phyloP scores from a whole-genome alignment of 2,329 filamentous ascomycete genomes.

The Fusarium clavum region DNA sequence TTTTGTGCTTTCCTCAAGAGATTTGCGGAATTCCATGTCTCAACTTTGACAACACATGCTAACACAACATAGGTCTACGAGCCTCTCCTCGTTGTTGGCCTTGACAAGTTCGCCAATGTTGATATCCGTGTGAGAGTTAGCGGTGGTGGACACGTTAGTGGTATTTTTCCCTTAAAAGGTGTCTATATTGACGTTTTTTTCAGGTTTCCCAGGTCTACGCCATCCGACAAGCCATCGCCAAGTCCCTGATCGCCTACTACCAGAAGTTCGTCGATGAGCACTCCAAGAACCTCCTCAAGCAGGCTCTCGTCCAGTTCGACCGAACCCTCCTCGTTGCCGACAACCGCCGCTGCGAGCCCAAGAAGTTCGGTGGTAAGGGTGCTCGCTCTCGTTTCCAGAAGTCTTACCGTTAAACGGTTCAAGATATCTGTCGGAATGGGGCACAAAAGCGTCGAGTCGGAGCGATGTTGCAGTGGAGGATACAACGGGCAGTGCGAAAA shows the following conservation, averaged over 20 bases:
- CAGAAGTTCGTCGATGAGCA: slow-evolving; percentile 99
- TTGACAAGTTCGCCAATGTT: slow-evolving; percentile 96
- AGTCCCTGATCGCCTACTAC: slow-evolving; percentile 85
- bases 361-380: slow-evolving; percentile 96
- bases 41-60: slow-evolving; percentile 30
- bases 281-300: slow-evolving; percentile 99
- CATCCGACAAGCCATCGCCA: slow-evolving; percentile 98
- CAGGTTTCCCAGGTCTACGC: slow-evolving; percentile 97
- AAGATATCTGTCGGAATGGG: slow-evolving; percentile 25
- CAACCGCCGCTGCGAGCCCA: slow-evolving; percentile 98
- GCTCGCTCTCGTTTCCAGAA: slow-evolving; percentile 98
- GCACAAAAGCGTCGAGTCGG: slow-evolving; percentile 37
- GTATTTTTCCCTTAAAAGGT: background rate
- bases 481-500: slow-evolving; percentile 48
- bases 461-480: slow-evolving; percentile 42
- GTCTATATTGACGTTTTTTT: background rate
- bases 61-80: slow-evolving; percentile 82
- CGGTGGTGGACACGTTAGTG: slow-evolving; percentile 75
- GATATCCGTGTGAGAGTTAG: slow-evolving; percentile 97
- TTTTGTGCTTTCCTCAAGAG: slow-evolving; percentile 10
- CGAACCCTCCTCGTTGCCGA: slow-evolving; percentile 98
- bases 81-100: slow-evolving; percentile 94
- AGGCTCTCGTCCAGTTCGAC: slow-evolving; percentile 95
- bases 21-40: background rate
- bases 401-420: slow-evolving; percentile 88